Evolutionary conservation across 1,284 basidiomycete genomes (phyloP).

Genomic region (Rhodotorula sp.): DNA sequence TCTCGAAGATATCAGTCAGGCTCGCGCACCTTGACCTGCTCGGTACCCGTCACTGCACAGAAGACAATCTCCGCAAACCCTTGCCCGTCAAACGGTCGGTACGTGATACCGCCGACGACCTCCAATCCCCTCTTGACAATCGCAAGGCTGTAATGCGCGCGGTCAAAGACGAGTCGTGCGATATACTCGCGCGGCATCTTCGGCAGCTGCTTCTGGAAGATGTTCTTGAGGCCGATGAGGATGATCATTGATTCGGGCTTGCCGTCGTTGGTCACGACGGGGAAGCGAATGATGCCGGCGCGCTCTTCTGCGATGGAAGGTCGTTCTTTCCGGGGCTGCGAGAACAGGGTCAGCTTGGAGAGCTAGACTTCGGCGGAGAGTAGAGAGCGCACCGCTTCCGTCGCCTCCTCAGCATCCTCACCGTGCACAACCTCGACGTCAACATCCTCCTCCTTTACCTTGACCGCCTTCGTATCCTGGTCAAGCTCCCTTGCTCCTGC

Average conservation of each 20-base stretch:
- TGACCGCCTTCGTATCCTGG: neutral
- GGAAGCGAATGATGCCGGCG: slow-evolving; percentile 78
- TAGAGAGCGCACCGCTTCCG: slow-evolving; percentile 9
- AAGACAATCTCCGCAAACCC: slow-evolving; percentile 99
- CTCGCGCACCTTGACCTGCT: slow-evolving; percentile 86
- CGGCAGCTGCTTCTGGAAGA: slow-evolving; percentile 95
- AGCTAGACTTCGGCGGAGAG: neutral
- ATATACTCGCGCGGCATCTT: slow-evolving; percentile 99
- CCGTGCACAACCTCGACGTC: slow-evolving; percentile 32
- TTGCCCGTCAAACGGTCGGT: slow-evolving; percentile 89
- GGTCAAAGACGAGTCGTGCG: slow-evolving; percentile 88
- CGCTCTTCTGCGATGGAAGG: slow-evolving; percentile 79
- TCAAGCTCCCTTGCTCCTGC: slow-evolving; percentile 17
- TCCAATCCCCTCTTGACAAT: slow-evolving; percentile 94
- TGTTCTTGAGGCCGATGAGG: slow-evolving; percentile 88
- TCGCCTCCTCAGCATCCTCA: slow-evolving; percentile 26
- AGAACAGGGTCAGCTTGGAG: no score
- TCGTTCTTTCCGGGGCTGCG: slow-evolving; percentile 49
- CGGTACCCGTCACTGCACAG: slow-evolving; percentile 93
- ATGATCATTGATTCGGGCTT: slow-evolving; percentile 68
- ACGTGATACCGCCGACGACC: slow-evolving; percentile 97
- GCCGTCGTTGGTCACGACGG: slow-evolving; percentile 80
- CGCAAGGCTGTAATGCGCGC: slow-evolving; percentile 84
- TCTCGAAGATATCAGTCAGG: no score
- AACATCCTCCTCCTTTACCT: slow-evolving; percentile 27